phyloP scores from a whole-genome alignment of 148 eudicot genomes.

The Cornus suecica region DNA sequence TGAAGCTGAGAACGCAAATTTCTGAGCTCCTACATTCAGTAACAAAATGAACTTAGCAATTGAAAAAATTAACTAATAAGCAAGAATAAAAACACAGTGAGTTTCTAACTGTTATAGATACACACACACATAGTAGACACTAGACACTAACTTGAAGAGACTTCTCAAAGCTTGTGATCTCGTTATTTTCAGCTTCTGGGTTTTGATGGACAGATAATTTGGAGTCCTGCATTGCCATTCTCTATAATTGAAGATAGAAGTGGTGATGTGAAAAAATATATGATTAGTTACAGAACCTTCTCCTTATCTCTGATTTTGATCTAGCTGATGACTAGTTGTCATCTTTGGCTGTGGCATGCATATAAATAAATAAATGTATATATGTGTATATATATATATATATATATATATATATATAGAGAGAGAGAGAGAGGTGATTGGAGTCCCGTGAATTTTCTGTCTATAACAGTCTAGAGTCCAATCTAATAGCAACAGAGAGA shows the following conservation, averaged over 20 bases:
- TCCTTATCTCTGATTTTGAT: background rate
- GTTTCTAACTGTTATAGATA: background rate
- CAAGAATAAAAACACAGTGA: background rate
- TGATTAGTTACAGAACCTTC: background rate
- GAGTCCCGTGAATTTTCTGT: background rate
- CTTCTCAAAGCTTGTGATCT: constrained; percentile 38
- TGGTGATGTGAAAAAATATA: background rate
- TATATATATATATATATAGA: too few relatives aligned
- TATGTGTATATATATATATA: too few relatives aligned
- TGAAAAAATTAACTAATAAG: background rate
- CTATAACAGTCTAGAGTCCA: background rate
- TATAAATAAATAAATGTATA: too few relatives aligned
- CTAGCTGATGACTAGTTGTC: background rate
- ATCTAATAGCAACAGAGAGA: background rate
- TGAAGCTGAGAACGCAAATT: constrained; percentile 67
- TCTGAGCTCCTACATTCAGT: constrained; percentile 50
- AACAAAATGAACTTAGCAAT: background rate
- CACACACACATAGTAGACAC: too few relatives aligned
- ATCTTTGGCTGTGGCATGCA: background rate
- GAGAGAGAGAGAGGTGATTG: background rate
- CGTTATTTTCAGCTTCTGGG: constrained; percentile 33
- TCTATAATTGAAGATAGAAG: background rate
- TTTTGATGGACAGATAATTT: constrained; percentile 11
- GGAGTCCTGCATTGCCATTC: constrained; percentile 5
- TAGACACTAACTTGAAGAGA: constrained; percentile 52